A percentile compares a stretch with the other conserved stretches of the same genome.
Evolutionary conservation across 768 basidiomycete species (phyloP).

Genomic region (Leccinellum albellum): DNA sequence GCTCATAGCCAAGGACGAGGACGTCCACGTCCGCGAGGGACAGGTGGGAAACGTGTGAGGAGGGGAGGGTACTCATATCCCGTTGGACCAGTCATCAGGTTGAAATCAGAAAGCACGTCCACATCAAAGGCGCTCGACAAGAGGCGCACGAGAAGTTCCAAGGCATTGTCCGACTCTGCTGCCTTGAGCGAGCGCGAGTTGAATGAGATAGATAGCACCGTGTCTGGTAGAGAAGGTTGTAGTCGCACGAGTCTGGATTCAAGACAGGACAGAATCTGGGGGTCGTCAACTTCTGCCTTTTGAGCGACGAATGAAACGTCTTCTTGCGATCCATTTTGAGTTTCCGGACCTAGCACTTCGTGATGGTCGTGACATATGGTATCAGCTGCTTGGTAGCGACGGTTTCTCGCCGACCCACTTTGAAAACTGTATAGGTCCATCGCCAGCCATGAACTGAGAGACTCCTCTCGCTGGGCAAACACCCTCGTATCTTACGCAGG

Average conservation of each 20-base stretch:
- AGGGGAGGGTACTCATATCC: no score
- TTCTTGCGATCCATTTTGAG: not conserved
- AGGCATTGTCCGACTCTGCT: not conserved
- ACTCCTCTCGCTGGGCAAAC: not conserved
- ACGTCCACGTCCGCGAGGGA: no score
- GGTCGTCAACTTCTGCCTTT: constrained; percentile 9
- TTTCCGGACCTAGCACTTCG: not conserved
- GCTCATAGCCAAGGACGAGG: constrained; percentile 44
- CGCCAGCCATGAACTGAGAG: constrained; percentile 13
- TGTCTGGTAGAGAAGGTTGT: constrained; percentile 2
- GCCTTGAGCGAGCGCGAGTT: not conserved
- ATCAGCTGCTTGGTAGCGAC: constrained; percentile 27
- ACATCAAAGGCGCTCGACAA: no score
- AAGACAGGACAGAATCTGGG: constrained; percentile 20
- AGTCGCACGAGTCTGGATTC: constrained; percentile 15
- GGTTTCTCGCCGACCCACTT: constrained; percentile 35
- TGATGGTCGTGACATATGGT: constrained; percentile 9
- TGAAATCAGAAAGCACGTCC: no score
- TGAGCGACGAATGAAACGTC: constrained; percentile 2
- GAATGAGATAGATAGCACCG: constrained; percentile 11
- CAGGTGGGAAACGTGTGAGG: no score
- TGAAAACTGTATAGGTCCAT: constrained; percentile 39
- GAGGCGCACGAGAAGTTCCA: no score
- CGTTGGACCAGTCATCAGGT: no score
- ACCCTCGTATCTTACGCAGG: constrained; percentile 38